Evolutionary conservation across 2,329 filamentous ascomycete genomes (phyloP).

Genomic region (Trematosphaeria pertusa): DNA sequence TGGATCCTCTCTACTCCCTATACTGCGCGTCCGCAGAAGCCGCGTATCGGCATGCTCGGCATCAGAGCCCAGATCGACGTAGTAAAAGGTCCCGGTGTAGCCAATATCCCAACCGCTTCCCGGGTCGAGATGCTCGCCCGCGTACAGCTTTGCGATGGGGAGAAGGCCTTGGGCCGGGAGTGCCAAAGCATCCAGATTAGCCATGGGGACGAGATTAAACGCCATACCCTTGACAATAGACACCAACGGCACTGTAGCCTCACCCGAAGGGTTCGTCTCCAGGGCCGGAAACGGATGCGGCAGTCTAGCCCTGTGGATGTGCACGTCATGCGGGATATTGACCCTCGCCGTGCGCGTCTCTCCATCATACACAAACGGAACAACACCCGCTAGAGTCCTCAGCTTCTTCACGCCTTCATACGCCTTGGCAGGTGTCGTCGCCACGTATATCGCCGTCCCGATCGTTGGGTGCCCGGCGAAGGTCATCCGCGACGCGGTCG

Average conservation of each 20-base stretch:
- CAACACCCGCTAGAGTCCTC: conserved; percentile 21
- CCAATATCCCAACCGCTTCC: conserved; percentile 57
- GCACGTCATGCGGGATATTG: conserved; percentile 69
- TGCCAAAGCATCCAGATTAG: conserved; percentile 59
- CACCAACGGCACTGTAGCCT: conserved; percentile 35
- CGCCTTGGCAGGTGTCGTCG: conserved; percentile 28
- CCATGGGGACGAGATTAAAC: conserved; percentile 68
- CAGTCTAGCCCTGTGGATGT: conserved; percentile 58
- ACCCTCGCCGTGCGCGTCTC: conserved; percentile 55
- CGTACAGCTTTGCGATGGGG: conserved; percentile 30
- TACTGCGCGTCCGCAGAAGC: conserved; percentile 65
- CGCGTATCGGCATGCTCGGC: conserved; percentile 21
- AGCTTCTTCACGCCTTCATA: conserved; percentile 19
- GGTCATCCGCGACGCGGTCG: conserved; percentile 55
- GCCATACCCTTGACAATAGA: conserved; percentile 73
- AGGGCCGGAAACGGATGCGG: conserved; percentile 38
- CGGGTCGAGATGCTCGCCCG: conserved; percentile 37
- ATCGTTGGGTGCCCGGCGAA: conserved; percentile 66
- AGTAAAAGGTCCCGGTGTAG: conserved; percentile 56
- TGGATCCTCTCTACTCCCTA: conserved; percentile 56
- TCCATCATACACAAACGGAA: conserved; percentile 21
- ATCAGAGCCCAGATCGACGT: conserved; percentile 62
- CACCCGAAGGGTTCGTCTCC: conserved; percentile 17
- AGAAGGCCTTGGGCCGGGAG: conserved; percentile 50
- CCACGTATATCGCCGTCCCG: conserved; percentile 58